A percentile compares a stretch with the other conserved stretches of the same genome.
phyloP scores from a whole-genome alignment of 208 protist genomes.

The Wallacemonas collosoma region DNA sequence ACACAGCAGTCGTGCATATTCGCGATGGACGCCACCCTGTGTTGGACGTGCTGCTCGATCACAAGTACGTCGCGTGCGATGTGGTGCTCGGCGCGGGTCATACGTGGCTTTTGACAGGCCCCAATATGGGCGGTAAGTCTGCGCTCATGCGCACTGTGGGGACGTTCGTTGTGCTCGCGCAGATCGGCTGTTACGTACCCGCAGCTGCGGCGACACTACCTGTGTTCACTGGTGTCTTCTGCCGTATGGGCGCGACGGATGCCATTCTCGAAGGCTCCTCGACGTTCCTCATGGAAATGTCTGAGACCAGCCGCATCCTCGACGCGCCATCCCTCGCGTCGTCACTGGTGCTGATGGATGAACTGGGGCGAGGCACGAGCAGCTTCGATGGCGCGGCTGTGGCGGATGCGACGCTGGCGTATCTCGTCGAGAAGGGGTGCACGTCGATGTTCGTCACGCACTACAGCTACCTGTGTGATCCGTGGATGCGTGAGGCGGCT shows the following conservation, averaged over 20 bases:
- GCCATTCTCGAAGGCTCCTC: slow-evolving; percentile 88
- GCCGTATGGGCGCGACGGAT: slow-evolving; percentile 95
- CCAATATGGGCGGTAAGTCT: slow-evolving; percentile 97
- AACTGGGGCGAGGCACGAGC: slow-evolving; percentile 95
- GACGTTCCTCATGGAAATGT: slow-evolving; percentile 98
- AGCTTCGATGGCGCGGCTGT: slow-evolving; percentile 95
- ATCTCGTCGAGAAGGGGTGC: slow-evolving; percentile 65
- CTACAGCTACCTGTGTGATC: slow-evolving; percentile 86
- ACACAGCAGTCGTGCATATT: slow-evolving; percentile 30
- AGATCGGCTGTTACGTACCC: slow-evolving; percentile 96
- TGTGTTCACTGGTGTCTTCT: slow-evolving; percentile 90
- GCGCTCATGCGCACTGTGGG: slow-evolving; percentile 93
- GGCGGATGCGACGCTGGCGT: slow-evolving; percentile 91
- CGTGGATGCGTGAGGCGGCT: slow-evolving; percentile 6
- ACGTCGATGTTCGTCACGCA: slow-evolving; percentile 96
- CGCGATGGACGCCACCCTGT: slow-evolving; percentile 70
- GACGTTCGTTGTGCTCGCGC: slow-evolving; percentile 92
- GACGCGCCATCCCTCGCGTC: slow-evolving; percentile 52
- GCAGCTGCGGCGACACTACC: slow-evolving; percentile 78
- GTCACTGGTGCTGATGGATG: slow-evolving; percentile 96
- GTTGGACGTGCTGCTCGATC: slow-evolving; percentile 54
- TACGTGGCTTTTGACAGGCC: slow-evolving; percentile 91
- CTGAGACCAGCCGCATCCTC: slow-evolving; percentile 95
- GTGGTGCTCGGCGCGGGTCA: slow-evolving; percentile 44
- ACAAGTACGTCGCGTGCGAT: slow-evolving; percentile 73